A percentile compares a stretch with the other conserved stretches of the same genome.
Evolutionary conservation across 441 rosid species (phyloP).

Genomic region (Breynia disticha): DNA sequence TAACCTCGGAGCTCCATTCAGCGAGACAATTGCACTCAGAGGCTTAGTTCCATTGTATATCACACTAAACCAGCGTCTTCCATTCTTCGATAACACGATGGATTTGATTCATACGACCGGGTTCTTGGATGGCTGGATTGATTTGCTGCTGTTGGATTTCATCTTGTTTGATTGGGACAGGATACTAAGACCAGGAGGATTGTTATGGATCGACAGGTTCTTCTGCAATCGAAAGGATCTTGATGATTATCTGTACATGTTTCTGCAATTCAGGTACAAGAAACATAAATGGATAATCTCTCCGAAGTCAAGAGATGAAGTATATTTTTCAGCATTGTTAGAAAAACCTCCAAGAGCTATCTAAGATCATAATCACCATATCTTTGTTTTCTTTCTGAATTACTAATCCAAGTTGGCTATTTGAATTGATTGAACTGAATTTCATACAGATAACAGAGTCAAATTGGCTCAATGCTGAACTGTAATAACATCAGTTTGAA

Average conservation of each 20-base stretch:
- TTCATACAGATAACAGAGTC: too few species aligned
- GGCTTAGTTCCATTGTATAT: constrained; percentile 62
- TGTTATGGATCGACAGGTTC: constrained; percentile 78
- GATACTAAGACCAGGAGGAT: constrained; percentile 72
- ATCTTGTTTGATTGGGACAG: constrained; percentile 81
- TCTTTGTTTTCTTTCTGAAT: too few species aligned
- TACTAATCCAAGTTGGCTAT: too few species aligned
- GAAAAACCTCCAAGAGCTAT: constrained; percentile 87
- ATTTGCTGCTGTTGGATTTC: constrained; percentile 62
- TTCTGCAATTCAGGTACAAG: constrained; percentile 76
- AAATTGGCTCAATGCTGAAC: too few species aligned
- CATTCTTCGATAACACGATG: constrained; percentile 78
- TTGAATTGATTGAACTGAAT: too few species aligned
- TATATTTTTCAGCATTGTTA: constrained; percentile 68
- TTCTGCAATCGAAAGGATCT: constrained; percentile 58
- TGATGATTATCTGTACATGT: constrained; percentile 87
- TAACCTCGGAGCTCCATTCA: constrained; percentile 86
- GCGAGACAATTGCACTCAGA: constrained; percentile 66
- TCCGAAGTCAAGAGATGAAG: constrained; percentile 57
- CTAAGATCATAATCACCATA: constrained; percentile 15
- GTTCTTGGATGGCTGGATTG: constrained; percentile 77
- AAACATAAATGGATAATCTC: constrained; percentile 72
- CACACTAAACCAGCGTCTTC: constrained; percentile 75
- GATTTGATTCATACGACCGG: constrained; percentile 76
- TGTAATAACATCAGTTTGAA: too few species aligned